Evolutionary conservation across 768 basidiomycete species (phyloP), one percentile per base, ranked within the genome.

Genomic region (Mrakia blollopis): DNA sequence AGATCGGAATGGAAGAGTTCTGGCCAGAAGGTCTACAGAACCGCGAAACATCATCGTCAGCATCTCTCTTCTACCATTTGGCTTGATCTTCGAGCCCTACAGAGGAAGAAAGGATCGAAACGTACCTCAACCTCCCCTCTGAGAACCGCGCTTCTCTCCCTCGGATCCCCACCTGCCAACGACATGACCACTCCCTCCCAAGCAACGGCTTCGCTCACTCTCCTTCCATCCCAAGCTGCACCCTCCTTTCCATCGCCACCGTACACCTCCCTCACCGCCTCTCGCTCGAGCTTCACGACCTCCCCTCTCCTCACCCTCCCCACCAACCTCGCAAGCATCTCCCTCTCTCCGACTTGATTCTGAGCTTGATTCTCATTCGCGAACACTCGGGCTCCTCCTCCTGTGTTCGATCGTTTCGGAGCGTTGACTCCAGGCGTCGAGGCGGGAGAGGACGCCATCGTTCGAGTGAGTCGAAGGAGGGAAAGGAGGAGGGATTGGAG

Each of bases 21-120:
- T 1, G 62, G 62, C 62, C 62, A 63, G 62, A 63, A 63, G n/a
- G 32, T 63, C 62, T 63, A 16, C 62, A 63, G 30, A 37, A 37
- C 18, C 16, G 6, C 57, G 18, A 30, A 30, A 62, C 1, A 13
- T 2, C 1, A 16, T 5, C 21, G 28, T 62, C 3, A 35, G 61
- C n/a, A n/a, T n/a, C 28, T n/a, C 57, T 25, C 10, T 18, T 13
- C 25, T 8, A 8, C 11, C 18, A 10, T 32, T 62, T 9, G 25
- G 32, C 7, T 16, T 9, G 61, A 23, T 2, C 28, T 30, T 10
- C 2, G 11, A 7, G 5, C 2, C 44, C 11, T 11, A 44, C 10
- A 13, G 44, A 13, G 44, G 44, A 44, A 14, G 10, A 13, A 13
- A 13, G 5, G 14, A 35, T 16, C 16, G 2, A 9, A 1, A 18